Conservation (phyloP, 306 rosid species). For the Gleditsia sinensis region DNA sequence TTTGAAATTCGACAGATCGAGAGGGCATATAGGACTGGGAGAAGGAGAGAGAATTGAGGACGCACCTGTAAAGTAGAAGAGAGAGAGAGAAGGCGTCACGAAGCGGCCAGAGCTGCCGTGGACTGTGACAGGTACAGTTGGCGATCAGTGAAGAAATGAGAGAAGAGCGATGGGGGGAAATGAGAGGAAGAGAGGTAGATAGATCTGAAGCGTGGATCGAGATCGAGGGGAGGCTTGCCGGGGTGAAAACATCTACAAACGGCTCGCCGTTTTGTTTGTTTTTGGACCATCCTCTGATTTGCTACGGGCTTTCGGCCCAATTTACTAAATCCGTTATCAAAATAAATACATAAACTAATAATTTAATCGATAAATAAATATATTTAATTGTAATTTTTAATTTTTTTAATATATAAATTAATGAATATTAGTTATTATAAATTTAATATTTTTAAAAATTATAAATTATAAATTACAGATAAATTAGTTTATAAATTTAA, state of each 20-base stretch:
- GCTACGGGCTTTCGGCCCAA: neutral
- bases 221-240: neutral
- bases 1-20: conserved; percentile 22
- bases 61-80: conserved; percentile 19
- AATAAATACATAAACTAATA: too few relatives aligned
- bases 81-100: neutral
- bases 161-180: neutral
- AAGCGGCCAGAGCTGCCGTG: neutral
- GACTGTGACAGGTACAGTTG: neutral
- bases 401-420: too few relatives aligned
- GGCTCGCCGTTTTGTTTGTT: neutral
- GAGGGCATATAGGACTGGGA: neutral
- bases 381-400: too few relatives aligned
- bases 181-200: conserved; percentile 11
- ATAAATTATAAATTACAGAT: too few relatives aligned
- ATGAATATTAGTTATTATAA: too few relatives aligned
- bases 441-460: too few relatives aligned
- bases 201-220: neutral
- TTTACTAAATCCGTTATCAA: too few relatives aligned
- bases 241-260: neutral
- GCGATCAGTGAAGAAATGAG: conserved; percentile 14
- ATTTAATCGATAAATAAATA: too few relatives aligned
- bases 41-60: neutral
- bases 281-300: neutral
- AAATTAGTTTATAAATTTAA: too few relatives aligned